Evolutionary conservation across 345 rosid species (phyloP), one percentile per base, ranked within the genome.

Genomic region (Iberis pinnata): DNA sequence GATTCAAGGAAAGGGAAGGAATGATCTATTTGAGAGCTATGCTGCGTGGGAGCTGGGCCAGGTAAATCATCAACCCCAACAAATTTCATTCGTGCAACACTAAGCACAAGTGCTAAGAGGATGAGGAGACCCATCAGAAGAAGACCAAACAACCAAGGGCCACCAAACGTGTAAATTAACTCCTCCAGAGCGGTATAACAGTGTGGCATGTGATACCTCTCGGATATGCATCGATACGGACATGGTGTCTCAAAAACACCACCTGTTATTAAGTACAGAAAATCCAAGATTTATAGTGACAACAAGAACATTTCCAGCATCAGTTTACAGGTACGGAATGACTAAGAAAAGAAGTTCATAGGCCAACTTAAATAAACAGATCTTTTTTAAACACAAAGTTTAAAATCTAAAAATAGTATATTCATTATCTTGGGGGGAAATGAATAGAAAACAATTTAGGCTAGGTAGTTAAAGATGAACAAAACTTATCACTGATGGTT

Each of bases 1-100:
- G 99, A 93, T 72, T 93, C 97, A 67, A 93, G 70, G 79, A 93
- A 93, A 55, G 99, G 99, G 70, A 88, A 93, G 26, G 97, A 88
- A 64, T 86, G 97, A 73, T 85, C 94, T 10, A 82, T 86, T 61
- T 81, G 99, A 71, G 97, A 81, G 60, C 88, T 90, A 57, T 76
- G 95, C 45, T 80, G 97, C 24, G 94, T 86, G 58, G 99, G 88
- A 59, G 87, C 86, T 27, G 94, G 85, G 43, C 90, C 97, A 14
- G 94, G 82, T 69, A 76, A 73, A 64, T 92, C 99, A 76, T 92
- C 99, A 60, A 81, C 89, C 54, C 90, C 99, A 36, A 85, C 95
- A 71, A 83, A 88, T 75, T 88, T 92, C 88, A 92, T 88, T 61
- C 97, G 76, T 33, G 99, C 99, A 67, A 92, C 97, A 69, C 99